Conservation (phyloP, 2,329 filamentous ascomycete species). For the Aschersonia sp. region DNA sequence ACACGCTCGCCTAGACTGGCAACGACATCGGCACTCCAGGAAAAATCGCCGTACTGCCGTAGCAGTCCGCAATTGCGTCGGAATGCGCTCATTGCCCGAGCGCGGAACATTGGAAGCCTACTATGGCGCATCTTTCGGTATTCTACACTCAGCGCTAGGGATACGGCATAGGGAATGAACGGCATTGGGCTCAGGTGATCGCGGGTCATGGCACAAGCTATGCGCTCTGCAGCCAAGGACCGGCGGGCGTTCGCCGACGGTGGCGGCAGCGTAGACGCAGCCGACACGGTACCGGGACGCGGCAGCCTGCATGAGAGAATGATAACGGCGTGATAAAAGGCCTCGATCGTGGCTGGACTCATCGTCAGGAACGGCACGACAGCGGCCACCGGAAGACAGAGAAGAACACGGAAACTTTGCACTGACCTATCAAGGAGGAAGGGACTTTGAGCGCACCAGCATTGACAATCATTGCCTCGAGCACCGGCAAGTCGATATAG, state of each 20-base stretch:
- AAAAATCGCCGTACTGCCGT: slow-evolving; percentile 37
- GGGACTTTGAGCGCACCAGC: slow-evolving; percentile 34
- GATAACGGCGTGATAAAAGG: slow-evolving; percentile 48
- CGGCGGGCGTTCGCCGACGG: slow-evolving; percentile 39
- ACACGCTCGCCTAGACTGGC: slow-evolving; percentile 39
- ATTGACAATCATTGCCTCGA: slow-evolving; percentile 42
- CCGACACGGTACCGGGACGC: slow-evolving; percentile 21
- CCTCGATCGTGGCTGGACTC: slow-evolving; percentile 39
- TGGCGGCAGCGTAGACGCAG: slow-evolving; percentile 27
- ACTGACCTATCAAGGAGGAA: slow-evolving; percentile 32
- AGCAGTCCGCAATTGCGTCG: slow-evolving; percentile 38
- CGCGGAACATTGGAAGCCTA: slow-evolving; percentile 41
- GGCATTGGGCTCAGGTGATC: slow-evolving; percentile 39
- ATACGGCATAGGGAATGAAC: slow-evolving; percentile 46
- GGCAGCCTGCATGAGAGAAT: slow-evolving; percentile 46
- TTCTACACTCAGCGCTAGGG: slow-evolving; percentile 44
- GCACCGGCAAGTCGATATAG: slow-evolving; percentile 38
- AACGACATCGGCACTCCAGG: slow-evolving; percentile 40
- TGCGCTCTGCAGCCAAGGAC: slow-evolving; percentile 41
- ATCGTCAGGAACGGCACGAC: neutral
- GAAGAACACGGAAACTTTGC: neutral
- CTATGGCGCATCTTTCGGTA: slow-evolving; percentile 51
- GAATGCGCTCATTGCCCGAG: slow-evolving; percentile 39
- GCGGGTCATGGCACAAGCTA: slow-evolving; percentile 36
- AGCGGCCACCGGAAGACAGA: neutral